Conservation (phyloP, 768 basidiomycete species). For the Pleurotus eryngii region DNA sequence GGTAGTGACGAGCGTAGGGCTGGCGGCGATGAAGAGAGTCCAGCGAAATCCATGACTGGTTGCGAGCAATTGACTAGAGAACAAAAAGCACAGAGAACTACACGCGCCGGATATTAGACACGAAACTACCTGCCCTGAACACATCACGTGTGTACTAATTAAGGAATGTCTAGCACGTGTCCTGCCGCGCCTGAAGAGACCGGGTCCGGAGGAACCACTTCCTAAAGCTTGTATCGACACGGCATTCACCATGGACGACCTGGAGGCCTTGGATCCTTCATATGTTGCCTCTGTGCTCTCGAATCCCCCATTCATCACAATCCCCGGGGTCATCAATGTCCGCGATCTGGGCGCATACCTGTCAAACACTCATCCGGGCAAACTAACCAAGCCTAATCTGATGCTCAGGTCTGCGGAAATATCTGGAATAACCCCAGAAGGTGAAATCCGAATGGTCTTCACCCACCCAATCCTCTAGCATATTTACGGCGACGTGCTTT, state of each 20-base stretch:
- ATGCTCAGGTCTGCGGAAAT: constrained; percentile 73
- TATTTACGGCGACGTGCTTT: constrained; percentile 1
- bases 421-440: constrained; percentile 66
- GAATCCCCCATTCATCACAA: constrained; percentile 62
- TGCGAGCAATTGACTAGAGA: constrained; percentile 9
- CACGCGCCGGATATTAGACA: constrained; percentile 26
- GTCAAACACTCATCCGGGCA: constrained; percentile 40
- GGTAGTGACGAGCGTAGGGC: constrained; percentile 50
- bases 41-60: constrained; percentile 51
- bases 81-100: not conserved
- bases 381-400: constrained; percentile 53
- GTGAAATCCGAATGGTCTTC: constrained; percentile 27
- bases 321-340: constrained; percentile 74
- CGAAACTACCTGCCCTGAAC: constrained; percentile 15
- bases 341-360: constrained; percentile 69
- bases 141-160: not conserved
- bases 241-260: constrained; percentile 34
- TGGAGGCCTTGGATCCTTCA: constrained; percentile 63
- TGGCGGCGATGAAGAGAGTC: constrained; percentile 51
- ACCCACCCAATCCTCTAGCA: not conserved
- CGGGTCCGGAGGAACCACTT: constrained; percentile 5
- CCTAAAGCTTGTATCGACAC: constrained; percentile 8
- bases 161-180: no score
- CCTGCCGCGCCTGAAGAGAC: not conserved
- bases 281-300: constrained; percentile 66